Base-by-base conservation (phyloP, 768 basidiomycete genomes). In the Daedaleopsis sinensis region DNA sequence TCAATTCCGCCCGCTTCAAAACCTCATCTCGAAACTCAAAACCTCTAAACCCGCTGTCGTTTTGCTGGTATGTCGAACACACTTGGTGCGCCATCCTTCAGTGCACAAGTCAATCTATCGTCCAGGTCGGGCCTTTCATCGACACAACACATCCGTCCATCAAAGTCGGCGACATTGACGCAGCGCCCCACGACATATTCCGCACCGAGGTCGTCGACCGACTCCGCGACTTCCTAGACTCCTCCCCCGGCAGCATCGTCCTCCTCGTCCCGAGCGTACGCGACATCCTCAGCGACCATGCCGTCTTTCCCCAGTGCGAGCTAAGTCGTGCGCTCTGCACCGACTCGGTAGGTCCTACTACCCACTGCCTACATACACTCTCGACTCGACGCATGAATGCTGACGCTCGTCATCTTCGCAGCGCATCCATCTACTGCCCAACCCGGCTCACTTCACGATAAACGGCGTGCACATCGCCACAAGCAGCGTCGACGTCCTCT, bases 71-170 rank as follows among this genome's bases (percentile, higher is more conserved):
- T 37, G 79, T 66, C 19, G 21, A 57, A 59, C 7, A 57, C 18
- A 24, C 55, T 47, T 59, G 19, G 19, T 58, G 5, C 48, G 61
- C 49, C 13, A 18, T 50, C 38, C 47, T 44, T 52, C n/a, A 39
- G 42, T 36, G 42, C 27, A 51, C 24, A 27, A 21, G 27, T 16
- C 7, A 5, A 15, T 47, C n/a, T 55, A 15, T 51, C 16, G 11
- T 46, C 0, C 63, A 99, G 96, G 76, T 93, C 35, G 97, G 97
- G 0, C 97, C 97, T 1, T 99, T 98, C 71, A 76, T 98, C 46
- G 94, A 98, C 65, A 74, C 84, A 0, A 73, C 80, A 18, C 93
- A 98, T 72, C 84, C 90, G 1, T 77, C 80, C 53, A 83, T 98
- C 65, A 88, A 85, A 70, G 74, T 78, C 4, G 97, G 96, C 7